Evolutionary conservation across 768 basidiomycete species (phyloP), one percentile per base, ranked within the genome.

Genomic region (Amanita exitialis): DNA sequence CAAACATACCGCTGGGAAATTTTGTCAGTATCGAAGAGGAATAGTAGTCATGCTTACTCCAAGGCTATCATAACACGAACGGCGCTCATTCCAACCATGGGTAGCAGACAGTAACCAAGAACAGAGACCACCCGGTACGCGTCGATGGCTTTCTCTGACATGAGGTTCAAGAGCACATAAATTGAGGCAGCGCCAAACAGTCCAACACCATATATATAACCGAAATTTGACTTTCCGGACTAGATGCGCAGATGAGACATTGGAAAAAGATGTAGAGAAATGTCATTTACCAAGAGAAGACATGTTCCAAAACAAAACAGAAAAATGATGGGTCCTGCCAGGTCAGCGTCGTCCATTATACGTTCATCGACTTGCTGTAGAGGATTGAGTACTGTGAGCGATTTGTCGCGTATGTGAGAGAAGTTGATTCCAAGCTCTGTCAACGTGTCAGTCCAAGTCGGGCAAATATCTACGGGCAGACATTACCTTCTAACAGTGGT

Each of bases 291-390:
- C 55, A 98, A 79, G 45, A 99, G 79, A 1, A 99, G 77, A 61
- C 88, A 91, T 37, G 88, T 85, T 10, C 86, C 96, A 64, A 98
- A 98, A 59, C 90, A 90, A 64, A 98, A 90, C 62, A 86, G 86
- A 70, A 97, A 97, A 4, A 97, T 79, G 42, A 97, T 79, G 7
- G 96, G 96, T 0, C 96, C 96, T 7, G 95, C 93, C 27, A 99
- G 76, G 69, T 99, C 96, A 18, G 95, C 94, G 59, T 99, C 96
- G 66, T 99, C 96, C 96, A 99, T 99, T 53, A 99, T 98, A 52
- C 78, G 85, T 55, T 86, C 89, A 54, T 96, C 86, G 28, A 94
- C 79, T 45, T 73, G 74, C 52, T 80, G 77, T 18, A 98, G 70
- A 3, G 96, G 96, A 61, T 99, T 98, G 46, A 99, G 80, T 6